phyloP scores from a whole-genome alignment of 1,284 basidiomycete species.

The Stygiomarasmius scandens region DNA sequence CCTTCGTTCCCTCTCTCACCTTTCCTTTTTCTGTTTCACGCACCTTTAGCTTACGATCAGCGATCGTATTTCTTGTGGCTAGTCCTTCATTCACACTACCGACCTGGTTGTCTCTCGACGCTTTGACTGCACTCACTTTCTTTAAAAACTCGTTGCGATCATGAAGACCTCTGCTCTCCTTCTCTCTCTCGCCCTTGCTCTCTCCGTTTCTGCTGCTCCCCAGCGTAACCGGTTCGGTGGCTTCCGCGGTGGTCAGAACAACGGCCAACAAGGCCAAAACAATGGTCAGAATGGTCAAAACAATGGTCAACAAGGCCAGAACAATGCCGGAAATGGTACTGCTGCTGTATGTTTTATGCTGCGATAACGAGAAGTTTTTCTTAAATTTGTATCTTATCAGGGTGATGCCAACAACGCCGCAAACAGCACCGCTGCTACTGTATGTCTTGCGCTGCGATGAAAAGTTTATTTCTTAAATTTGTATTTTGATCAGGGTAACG shows the following conservation, averaged over 20 bases:
- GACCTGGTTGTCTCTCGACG: conserved; percentile 26
- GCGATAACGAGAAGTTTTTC: too few relatives aligned
- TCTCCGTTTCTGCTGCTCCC: conserved; percentile 31
- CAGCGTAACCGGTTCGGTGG: conserved; percentile 9
- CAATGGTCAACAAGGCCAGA: neutral
- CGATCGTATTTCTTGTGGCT: conserved; percentile 33
- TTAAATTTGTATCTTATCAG: too few relatives aligned
- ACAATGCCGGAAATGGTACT: conserved; percentile 1
- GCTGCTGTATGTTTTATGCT: too few relatives aligned
- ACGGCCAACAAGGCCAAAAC: conserved; percentile 14
- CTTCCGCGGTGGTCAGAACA: conserved; percentile 20
- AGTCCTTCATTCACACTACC: conserved; percentile 31
- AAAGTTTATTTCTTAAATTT: too few relatives aligned
- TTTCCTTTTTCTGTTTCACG: conserved; percentile 11
- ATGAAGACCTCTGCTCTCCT: conserved; percentile 35
- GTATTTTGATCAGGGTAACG: conserved; percentile 2
- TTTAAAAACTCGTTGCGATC: conserved; percentile 24
- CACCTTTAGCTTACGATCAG: conserved; percentile 31
- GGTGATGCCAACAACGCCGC: neutral
- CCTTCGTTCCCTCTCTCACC: conserved; percentile 10
- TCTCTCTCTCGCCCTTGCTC: conserved; percentile 28
- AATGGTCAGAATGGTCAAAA: conserved; percentile 12
- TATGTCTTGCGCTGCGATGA: too few relatives aligned
- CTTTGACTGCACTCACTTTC: conserved; percentile 25
- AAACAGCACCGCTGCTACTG: conserved; percentile 5